Evolutionary conservation across 1,139 yeast species (phyloP), one percentile per base, ranked within the genome.

Genomic region (Hemisphaericaspora xylofermentans): DNA sequence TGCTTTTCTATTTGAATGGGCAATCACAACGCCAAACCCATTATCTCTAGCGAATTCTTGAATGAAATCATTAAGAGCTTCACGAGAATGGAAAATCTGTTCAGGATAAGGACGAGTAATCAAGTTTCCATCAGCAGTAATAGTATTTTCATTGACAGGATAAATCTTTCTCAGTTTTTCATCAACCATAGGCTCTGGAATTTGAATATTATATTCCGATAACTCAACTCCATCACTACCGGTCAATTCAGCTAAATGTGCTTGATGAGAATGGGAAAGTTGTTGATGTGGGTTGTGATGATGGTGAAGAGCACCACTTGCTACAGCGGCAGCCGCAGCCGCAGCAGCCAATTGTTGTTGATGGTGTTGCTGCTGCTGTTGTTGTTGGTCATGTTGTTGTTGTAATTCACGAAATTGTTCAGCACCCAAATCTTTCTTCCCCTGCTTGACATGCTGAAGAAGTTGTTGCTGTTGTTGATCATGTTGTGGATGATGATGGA

Each of bases 11-110:
- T 78, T 78, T 19, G 80, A 74, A 57, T 77, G 82, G 28, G 82
- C 80, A 58, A 78, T 77, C 21, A 78, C 82, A 34, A 77, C 78
- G 3, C 82, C 82, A 59, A 78, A 77, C 31, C 80, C 82, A 54
- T 78, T 76, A 51, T 75, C 80, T 38, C 78, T 64, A 19, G 82
- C 81, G 61, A 76, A 78, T 46, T 76, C 82, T 43, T 69, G 72
- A 43, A 78, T 77, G 48, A 76, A 78, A 41, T 76, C 80, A 49
- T 76, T 76, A 51, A 78, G 64, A 40, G 73, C 79, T 25, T 72
- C 75, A 33, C 80, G 68, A 40, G 65, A 64, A 42, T 69, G 74
- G 53, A 77, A 77, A 29, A 68, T 69, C 54, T 76, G 80, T 48
- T 75, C 80, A 12, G 79, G 80, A 51, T 74, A 75, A 35, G 80